Conservation (phyloP, 257 asterid species). For the Euphrasia confusa region DNA sequence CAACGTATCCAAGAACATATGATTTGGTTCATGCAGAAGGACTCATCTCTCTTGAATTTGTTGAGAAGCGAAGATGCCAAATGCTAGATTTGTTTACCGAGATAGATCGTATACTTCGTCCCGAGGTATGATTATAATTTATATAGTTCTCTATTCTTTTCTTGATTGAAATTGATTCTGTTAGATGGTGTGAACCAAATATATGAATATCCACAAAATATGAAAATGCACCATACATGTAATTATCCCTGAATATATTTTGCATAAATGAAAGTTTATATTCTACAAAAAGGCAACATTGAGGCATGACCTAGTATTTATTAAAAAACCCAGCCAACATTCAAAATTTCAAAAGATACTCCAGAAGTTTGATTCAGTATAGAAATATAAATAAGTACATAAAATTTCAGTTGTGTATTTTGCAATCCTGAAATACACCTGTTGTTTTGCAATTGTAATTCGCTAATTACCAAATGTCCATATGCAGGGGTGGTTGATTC, state of each 20-base stretch:
- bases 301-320: no score
- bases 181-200: neutral
- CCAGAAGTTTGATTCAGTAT: no score
- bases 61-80: conserved; percentile 72
- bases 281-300: no score
- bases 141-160: neutral
- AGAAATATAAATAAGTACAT: neutral
- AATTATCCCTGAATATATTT: no score
- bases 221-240: conserved; percentile 24
- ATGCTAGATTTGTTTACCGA: conserved; percentile 70
- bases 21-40: conserved; percentile 94
- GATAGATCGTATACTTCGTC: conserved; percentile 96
- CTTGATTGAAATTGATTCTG: conserved; percentile 4
- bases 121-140: conserved; percentile 59
- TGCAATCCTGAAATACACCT: no score
- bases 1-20: conserved; percentile 93
- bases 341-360: no score
- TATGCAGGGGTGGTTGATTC: conserved; percentile 89
- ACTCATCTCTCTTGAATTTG: conserved; percentile 75
- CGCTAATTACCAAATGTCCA: no score
- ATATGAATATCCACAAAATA: conserved; percentile 17
- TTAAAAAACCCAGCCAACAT: no score
- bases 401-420: neutral
- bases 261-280: no score
- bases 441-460: no score